Conservation (phyloP, 2,329 filamentous ascomycete genomes). For the Hypoxylon sp. region DNA sequence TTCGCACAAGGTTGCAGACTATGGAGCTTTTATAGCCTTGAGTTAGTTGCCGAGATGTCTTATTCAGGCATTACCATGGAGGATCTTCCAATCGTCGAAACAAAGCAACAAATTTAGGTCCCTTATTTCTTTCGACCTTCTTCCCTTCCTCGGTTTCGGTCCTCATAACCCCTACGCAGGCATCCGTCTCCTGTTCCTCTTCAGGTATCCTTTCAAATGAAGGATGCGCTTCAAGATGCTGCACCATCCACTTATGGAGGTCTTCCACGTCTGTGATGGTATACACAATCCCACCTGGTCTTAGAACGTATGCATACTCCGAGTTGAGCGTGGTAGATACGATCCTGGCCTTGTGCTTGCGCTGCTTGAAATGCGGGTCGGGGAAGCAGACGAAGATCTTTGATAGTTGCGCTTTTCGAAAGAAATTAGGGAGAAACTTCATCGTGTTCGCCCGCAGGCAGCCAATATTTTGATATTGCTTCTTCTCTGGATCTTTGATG, state of each 20-base stretch:
- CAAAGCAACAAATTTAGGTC: conserved; percentile 89
- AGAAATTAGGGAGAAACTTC: conserved; percentile 99
- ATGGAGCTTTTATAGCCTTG: not conserved
- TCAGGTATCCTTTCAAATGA: conserved; percentile 81
- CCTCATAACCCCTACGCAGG: conserved; percentile 79
- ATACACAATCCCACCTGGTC: conserved; percentile 87
- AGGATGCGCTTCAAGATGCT: conserved; percentile 81
- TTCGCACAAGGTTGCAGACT: not conserved
- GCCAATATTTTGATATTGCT: conserved; percentile 84
- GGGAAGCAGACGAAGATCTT: conserved; percentile 99
- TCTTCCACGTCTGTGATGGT: conserved; percentile 98
- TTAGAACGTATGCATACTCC: conserved; percentile 90
- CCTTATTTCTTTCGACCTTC: conserved; percentile 92
- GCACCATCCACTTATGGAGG: conserved; percentile 92
- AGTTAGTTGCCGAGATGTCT: not conserved
- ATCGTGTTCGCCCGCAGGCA: conserved; percentile 95
- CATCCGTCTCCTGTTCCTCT: conserved; percentile 74
- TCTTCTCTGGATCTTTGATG: conserved; percentile 65
- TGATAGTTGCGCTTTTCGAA: conserved; percentile 80
- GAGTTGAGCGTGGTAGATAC: conserved; percentile 88
- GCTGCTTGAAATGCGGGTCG: conserved; percentile 96
- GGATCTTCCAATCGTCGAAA: conserved; percentile 86
- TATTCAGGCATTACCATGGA: conserved; percentile 66
- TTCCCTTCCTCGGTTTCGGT: conserved; percentile 96
- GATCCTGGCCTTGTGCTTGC: conserved; percentile 97